These are phyloP conservation scores for Ophiostoma sp. DNA, from an alignment of 2,329 filamentous ascomycete species.

Conservation along the genomic window DNA sequence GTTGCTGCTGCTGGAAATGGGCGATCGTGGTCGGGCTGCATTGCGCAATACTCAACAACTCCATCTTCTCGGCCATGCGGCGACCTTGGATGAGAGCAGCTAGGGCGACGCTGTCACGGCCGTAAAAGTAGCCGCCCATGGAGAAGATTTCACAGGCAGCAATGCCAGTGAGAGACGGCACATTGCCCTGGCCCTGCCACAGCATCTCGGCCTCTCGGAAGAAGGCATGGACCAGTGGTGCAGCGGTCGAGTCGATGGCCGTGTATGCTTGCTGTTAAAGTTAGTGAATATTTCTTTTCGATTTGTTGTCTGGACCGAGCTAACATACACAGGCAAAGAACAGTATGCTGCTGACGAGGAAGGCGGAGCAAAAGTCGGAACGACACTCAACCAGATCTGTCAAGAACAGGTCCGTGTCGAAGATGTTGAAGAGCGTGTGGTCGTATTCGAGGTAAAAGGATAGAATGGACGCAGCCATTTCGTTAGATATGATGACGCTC, in stretches of 20 bases:
- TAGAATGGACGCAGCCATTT: slow-evolving; percentile 25
- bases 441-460: slow-evolving; percentile 29
- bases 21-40: not conserved
- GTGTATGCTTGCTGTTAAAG: slow-evolving; percentile 2
- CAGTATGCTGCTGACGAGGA: not conserved
- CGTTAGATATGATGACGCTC: slow-evolving; percentile 23
- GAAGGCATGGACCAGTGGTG: not conserved
- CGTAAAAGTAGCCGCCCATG: slow-evolving; percentile 24
- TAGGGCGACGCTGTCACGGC: slow-evolving; percentile 16
- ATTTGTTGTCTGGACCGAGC: not conserved
- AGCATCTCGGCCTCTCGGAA: slow-evolving; percentile 1
- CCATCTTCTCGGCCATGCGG: slow-evolving; percentile 22
- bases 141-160: slow-evolving; percentile 20
- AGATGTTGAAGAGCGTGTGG: slow-evolving; percentile 24
- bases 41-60: not conserved
- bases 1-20: not conserved
- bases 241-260: not conserved
- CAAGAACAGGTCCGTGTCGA: slow-evolving; percentile 13
- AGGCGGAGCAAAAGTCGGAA: slow-evolving; percentile 7
- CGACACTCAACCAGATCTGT: not conserved
- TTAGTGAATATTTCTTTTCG: not conserved
- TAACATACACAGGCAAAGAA: slow-evolving; percentile 11
- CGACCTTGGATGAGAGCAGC: slow-evolving; percentile 20
- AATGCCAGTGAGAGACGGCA: not conserved
- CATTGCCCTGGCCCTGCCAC: not conserved